Percentiles rank a stretch among this genome's conserved stretches.
Conservation (phyloP, 164 flowering plant species). For the Taxillus chinensis region DNA sequence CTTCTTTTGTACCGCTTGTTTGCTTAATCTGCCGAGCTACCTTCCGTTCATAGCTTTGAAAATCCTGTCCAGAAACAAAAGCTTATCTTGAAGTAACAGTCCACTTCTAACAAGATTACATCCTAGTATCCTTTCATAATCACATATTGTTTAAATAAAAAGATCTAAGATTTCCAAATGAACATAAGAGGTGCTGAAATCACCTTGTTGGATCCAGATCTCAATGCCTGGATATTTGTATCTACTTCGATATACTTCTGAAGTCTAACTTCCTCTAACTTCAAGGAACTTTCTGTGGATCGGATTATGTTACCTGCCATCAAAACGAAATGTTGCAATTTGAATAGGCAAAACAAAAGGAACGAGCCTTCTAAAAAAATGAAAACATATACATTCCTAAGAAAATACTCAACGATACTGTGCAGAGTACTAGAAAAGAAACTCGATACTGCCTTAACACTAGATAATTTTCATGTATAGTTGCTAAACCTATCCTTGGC, state of each 20-base stretch:
- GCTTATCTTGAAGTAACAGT: no score
- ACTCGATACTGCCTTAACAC: no score
- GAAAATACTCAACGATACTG: no score
- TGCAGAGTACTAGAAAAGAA: no score
- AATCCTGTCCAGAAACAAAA: constrained; percentile 32
- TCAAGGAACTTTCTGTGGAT: constrained; percentile 51
- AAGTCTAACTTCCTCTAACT: constrained; percentile 43
- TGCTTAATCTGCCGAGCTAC: constrained; percentile 46
- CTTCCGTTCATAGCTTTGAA: constrained; percentile 32
- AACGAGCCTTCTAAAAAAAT: no score
- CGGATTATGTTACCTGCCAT: constrained; percentile 34
- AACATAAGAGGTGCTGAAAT: not conserved
- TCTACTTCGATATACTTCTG: constrained; percentile 36
- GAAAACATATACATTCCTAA: no score
- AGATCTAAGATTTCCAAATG: no score
- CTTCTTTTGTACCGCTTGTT: constrained; percentile 49
- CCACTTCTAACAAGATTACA: no score
- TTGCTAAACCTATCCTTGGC: no score
- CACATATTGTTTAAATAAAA: no score
- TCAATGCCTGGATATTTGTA: constrained; percentile 30
- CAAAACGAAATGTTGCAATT: constrained; percentile 1
- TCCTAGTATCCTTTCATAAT: no score
- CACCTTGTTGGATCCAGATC: constrained; percentile 40
- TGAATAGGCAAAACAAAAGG: not conserved
- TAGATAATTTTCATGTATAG: no score